Conservation (phyloP, 2,329 filamentous ascomycete species). For the Fusarium goolgardi region DNA sequence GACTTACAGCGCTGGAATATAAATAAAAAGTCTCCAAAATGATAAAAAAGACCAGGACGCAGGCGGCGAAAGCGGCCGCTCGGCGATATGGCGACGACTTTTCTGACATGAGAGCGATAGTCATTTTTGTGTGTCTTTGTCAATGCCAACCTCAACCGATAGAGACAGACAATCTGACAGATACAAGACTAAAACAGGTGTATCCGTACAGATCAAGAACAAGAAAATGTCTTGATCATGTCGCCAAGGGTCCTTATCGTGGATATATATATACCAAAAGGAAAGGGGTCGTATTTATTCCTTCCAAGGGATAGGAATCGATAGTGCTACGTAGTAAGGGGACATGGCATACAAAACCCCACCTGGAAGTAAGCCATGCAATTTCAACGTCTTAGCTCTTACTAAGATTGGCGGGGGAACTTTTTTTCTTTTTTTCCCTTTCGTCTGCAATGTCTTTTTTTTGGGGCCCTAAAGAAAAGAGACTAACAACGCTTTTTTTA, state of each 20-base stretch:
- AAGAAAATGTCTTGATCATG: constrained; percentile 8
- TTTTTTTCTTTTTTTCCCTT: background rate
- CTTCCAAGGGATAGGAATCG: constrained; percentile 20
- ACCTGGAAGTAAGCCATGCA: constrained; percentile 3
- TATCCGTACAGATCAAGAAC: constrained; percentile 1
- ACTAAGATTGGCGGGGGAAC: constrained; percentile 2
- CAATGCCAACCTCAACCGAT: no score
- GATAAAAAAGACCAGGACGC: constrained; percentile 23
- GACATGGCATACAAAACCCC: constrained; percentile 16
- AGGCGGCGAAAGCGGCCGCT: constrained; percentile 6
- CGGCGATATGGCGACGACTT: constrained; percentile 20
- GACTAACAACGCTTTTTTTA: background rate
- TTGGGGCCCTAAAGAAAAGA: background rate
- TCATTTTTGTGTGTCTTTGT: background rate
- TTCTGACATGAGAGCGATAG: constrained; percentile 19
- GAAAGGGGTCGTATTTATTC: constrained; percentile 17
- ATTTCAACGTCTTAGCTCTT: constrained; percentile 24
- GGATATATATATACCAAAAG: constrained; percentile 6
- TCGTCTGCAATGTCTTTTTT: background rate
- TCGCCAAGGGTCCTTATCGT: background rate
- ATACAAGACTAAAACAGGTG: background rate
- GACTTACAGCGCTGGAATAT: constrained; percentile 20
- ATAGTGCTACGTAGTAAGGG: constrained; percentile 17
- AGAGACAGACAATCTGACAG: background rate
- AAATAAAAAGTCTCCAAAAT: constrained; percentile 29